phyloP scores from a whole-genome alignment of 2,329 filamentous ascomycete genomes.

The Chalaropsis ovoidea region DNA sequence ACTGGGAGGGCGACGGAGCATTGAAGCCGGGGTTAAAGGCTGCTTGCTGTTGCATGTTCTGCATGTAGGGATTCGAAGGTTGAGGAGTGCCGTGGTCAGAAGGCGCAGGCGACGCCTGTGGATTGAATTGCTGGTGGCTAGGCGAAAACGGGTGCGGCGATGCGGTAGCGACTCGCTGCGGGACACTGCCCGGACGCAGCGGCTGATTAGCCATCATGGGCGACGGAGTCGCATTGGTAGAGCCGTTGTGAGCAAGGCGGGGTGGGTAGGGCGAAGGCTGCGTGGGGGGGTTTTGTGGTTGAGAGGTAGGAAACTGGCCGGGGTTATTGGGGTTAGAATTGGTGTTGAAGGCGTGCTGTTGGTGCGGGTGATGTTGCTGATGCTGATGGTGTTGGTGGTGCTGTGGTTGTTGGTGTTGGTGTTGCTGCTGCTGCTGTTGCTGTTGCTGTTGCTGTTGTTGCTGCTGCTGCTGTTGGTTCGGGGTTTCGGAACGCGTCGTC shows the following conservation, averaged over 20 bases:
- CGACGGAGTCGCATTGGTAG: slow-evolving; percentile 78
- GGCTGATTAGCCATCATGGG: slow-evolving; percentile 87
- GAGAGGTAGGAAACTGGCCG: slow-evolving; percentile 6
- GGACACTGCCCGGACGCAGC: slow-evolving; percentile 57
- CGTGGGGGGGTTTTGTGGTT: slow-evolving; percentile 11
- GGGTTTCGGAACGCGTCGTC: slow-evolving; percentile 83
- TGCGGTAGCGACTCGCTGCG: slow-evolving; percentile 76
- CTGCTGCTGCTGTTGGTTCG: slow-evolving; percentile 54
- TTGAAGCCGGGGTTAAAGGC: slow-evolving; percentile 51
- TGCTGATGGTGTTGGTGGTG: slow-evolving; percentile 12
- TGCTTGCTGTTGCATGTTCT: slow-evolving; percentile 42
- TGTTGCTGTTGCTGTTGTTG: slow-evolving; percentile 1
- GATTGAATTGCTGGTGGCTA: slow-evolving; percentile 58
- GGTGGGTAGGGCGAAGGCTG: slow-evolving; percentile 59
- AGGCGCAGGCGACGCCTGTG: slow-evolving; percentile 64
- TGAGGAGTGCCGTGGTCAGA: slow-evolving; percentile 71
- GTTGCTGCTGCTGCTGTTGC: slow-evolving; percentile 6
- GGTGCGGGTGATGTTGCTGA: not conserved
- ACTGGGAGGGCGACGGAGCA: slow-evolving; percentile 43
- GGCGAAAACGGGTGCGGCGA: slow-evolving; percentile 88
- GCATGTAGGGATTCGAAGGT: slow-evolving; percentile 54
- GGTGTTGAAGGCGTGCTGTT: slow-evolving; percentile 6
- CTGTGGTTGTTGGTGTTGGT: slow-evolving; percentile 47
- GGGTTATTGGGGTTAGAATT: not conserved
- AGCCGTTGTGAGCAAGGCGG: slow-evolving; percentile 71